phyloP scores from a whole-genome alignment of 2,329 filamentous ascomycete genomes.

The Fusarium sp. region DNA sequence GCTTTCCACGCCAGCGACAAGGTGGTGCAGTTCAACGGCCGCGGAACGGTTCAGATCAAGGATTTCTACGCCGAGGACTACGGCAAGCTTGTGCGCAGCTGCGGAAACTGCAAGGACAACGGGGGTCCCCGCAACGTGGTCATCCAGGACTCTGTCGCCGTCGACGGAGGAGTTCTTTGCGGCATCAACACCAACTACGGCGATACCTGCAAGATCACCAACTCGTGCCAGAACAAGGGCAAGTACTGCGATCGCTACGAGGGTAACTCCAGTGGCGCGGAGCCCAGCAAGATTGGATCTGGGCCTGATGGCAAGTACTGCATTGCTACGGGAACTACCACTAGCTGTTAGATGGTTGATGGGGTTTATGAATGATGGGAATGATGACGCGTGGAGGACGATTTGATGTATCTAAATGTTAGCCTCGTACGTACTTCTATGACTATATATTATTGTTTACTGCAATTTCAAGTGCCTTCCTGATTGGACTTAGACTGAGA shows the following conservation, averaged over 20 bases:
- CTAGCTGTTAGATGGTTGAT: constrained; percentile 31
- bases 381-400: constrained; percentile 2
- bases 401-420: background rate
- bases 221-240: constrained; percentile 40
- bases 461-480: too few species aligned
- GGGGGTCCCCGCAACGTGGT: constrained; percentile 40
- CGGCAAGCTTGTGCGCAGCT: constrained; percentile 64
- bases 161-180: constrained; percentile 43
- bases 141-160: constrained; percentile 40
- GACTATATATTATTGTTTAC: background rate
- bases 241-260: constrained; percentile 42
- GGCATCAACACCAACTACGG: constrained; percentile 48
- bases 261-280: constrained; percentile 40
- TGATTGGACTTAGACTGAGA: too few species aligned
- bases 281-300: constrained; percentile 45
- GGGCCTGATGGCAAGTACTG: constrained; percentile 44
- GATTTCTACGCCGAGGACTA: constrained; percentile 52
- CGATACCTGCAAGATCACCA: constrained; percentile 46
- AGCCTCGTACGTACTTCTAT: constrained; percentile 4
- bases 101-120: constrained; percentile 55
- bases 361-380: background rate
- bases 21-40: constrained; percentile 59
- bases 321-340: constrained; percentile 23
- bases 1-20: constrained; percentile 38
- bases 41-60: constrained; percentile 55